Evolutionary conservation across 2,329 filamentous ascomycete species (phyloP), one percentile per base, ranked within the genome.

Genomic region (Diaporthe ampelina): DNA sequence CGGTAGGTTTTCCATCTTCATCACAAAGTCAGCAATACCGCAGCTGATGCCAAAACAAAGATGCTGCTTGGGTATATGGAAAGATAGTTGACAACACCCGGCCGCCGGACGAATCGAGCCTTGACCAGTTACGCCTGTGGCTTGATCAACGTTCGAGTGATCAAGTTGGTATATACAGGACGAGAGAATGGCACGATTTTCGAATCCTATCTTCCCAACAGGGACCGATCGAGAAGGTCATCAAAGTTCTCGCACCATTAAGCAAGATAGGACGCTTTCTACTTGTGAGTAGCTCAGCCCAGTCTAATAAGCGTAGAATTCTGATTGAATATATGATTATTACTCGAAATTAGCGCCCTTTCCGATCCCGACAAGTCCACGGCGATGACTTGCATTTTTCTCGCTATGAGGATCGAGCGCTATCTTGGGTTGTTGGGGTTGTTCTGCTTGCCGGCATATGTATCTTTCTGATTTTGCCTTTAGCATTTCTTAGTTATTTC

Each of bases 401-500:
- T 1, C 43, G 70, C 21, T 65, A 70, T 32, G 65, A 70, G 1
- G 65, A 63, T 3, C 24, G 3, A 26, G 24, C 11, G 0, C 32
- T 73, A 7, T 70, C 48, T 21, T 50, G 45, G 45, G 21, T 73
- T 9, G 45, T 48, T 13, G 56, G 72, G 10, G 37, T 24, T 8
- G 7, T 73, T 21, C 35, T 73, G 6, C 45, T 54, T 6, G 26
- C 70, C 9, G 72, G 26, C 3, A 56, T 70, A 4, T 73, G 63
- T 40, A 13, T 70, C 13, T 70, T 73, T 26, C 65, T 73, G 21
- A 32, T 70, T 3, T 10, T 73, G 24, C 65, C 65, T 32, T 26
- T 70, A 21, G 65, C 72, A 4, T 32, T 73, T n/a, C 72, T 73
- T n/a, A 40, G 35, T 3, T 73, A 73, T 13, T 73, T 54, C 21